phyloP scores from a whole-genome alignment of 371 early-diverging fungal species.

The Zancudomyces culisetae region DNA sequence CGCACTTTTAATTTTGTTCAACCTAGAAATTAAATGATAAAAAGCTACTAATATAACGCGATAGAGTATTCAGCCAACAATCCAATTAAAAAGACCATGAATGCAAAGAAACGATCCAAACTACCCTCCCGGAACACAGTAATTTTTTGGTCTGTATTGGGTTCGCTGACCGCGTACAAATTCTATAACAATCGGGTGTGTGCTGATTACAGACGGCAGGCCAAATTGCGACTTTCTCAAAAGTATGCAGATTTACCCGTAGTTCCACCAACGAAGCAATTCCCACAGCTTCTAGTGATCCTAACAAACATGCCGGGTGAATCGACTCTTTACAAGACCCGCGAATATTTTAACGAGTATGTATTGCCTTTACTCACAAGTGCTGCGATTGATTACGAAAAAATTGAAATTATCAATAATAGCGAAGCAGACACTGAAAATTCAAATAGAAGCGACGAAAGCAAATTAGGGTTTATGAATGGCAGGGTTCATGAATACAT shows the following conservation, averaged over 20 bases:
- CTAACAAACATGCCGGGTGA: slow-evolving; percentile 21
- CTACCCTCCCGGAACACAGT: slow-evolving; percentile 22
- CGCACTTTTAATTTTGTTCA: too few relatives aligned
- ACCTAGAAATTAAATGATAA: too few relatives aligned
- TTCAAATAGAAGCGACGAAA: background rate
- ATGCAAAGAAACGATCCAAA: too few relatives aligned
- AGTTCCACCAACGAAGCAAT: slow-evolving; percentile 10
- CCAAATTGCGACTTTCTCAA: slow-evolving; percentile 11
- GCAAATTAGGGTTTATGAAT: slow-evolving; percentile 1
- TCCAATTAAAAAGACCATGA: too few relatives aligned
- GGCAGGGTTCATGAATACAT: slow-evolving; percentile 1
- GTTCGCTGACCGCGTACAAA: slow-evolving; percentile 11
- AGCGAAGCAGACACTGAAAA: background rate
- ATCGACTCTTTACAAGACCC: slow-evolving; percentile 20
- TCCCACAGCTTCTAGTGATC: slow-evolving; percentile 20
- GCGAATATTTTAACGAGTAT: slow-evolving; percentile 21
- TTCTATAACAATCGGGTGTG: slow-evolving; percentile 21
- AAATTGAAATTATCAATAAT: slow-evolving; percentile 6
- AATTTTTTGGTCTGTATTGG: slow-evolving; percentile 18
- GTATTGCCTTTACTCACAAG: slow-evolving; percentile 23
- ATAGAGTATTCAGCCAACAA: too few relatives aligned
- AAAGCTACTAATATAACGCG: too few relatives aligned
- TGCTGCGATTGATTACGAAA: slow-evolving; percentile 23
- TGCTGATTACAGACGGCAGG: slow-evolving; percentile 10
- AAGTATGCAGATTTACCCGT: slow-evolving; percentile 10